Base-by-base conservation (phyloP, 176 grass and related monocot genomes). In the Saccharum spontaneum region DNA sequence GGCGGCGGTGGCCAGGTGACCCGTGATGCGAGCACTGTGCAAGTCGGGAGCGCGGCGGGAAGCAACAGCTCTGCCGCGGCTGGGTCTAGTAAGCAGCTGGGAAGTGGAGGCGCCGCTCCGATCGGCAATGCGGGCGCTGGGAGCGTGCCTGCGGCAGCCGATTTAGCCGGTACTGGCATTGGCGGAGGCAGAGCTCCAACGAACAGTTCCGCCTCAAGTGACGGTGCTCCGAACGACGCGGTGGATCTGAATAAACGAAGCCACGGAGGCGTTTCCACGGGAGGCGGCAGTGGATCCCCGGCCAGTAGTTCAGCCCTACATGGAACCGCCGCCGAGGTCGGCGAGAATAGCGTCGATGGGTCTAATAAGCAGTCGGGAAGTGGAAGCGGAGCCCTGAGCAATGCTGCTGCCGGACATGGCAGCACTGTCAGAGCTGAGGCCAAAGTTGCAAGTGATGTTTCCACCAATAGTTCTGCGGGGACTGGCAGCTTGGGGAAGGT, bases 81-180 rank as follows among this genome's bases (percentile, higher is more conserved):
- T 69, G 80, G 4, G 49, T 79, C 89, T 11, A 33, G 6, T 44
- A 28, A 84, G 79, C 73, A 38, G 71, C 13, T 44, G 49, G 90
- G 83, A 23, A 76, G 28, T 22, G 84, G 64, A 33, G 77, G 71
- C 31, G 71, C n/a, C 50, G 77, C 40, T 31, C 61, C 85, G n/a
- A 76, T 73, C 81, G 79, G 60, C 33, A 90, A 87, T 90, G 84
- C 14, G 30, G 34, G 41, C 66, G 50, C 50, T 7, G 62, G 31
- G 24, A 62, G 49, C 9, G 62, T 44, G 48, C 70, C 71, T 70
- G 20, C 81, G 50, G 41, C 63, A 13, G 49, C 1, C 33, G 41
- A 75, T 79, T 73, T 41, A 24, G 43, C 33, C 20, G 85, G 48
- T 34, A 46, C 40, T 11, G 69, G 39, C 43, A 8, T 31, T 14